Conservation (phyloP, 129 eudicot genomes). For the Pulicaria dysenterica region DNA sequence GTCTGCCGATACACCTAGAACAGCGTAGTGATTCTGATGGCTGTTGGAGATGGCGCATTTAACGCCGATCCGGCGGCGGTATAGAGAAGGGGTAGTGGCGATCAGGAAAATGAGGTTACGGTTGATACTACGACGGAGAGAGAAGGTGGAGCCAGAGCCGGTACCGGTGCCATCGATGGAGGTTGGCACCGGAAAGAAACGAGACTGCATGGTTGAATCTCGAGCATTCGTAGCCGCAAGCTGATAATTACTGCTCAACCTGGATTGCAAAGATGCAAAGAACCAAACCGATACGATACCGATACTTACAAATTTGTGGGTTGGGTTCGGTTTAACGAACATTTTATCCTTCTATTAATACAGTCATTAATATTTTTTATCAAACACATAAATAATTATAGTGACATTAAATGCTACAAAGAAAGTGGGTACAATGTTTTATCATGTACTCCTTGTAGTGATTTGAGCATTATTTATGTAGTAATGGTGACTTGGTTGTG, state of each 20-base stretch:
- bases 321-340: no score
- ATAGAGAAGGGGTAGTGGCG: constrained; percentile 22
- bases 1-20: constrained; percentile 62
- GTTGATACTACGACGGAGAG: constrained; percentile 32
- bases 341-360: no score
- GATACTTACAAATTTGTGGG: no score
- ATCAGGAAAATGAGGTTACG: constrained; percentile 34
- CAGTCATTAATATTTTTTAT: no score
- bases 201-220: constrained; percentile 41
- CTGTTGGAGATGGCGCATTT: constrained; percentile 45
- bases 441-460: no score
- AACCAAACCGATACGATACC: no score
- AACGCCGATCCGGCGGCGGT: constrained; percentile 39
- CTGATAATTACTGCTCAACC: constrained; percentile 4
- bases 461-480: no score
- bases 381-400: no score
- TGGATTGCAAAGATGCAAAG: no score
- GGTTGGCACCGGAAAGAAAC: constrained; percentile 49
- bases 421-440: no score
- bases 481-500: no score
- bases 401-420: no score
- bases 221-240: constrained; percentile 33
- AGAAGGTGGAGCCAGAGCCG: constrained; percentile 32
- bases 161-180: constrained; percentile 47
- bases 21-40: constrained; percentile 67